Evolutionary conservation across 225 moss, liverwort and hornwort species (phyloP).

Genomic region (Pleurozium schreberi): DNA sequence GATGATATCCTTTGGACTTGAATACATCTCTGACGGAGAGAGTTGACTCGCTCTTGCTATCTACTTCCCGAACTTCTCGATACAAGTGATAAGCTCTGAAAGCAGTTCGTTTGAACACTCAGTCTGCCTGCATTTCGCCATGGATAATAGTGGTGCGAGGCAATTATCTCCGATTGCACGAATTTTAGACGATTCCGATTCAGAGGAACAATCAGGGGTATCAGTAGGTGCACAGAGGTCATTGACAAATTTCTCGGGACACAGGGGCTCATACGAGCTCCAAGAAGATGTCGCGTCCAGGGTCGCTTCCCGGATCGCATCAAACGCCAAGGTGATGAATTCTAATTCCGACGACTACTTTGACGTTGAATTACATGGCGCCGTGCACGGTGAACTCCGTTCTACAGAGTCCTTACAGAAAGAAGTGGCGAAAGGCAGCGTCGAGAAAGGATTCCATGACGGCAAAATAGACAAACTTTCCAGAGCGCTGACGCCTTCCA

Average conservation of each 20-base stretch:
- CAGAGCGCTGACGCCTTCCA: background rate
- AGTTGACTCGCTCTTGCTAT: background rate
- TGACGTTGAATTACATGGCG: conserved; percentile 3
- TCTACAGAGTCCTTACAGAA: background rate
- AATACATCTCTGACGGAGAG: background rate
- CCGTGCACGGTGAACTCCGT: background rate
- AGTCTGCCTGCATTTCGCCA: background rate
- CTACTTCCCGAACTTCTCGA: background rate
- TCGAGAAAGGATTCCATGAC: background rate
- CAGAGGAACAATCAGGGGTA: background rate
- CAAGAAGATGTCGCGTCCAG: background rate
- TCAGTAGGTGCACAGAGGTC: background rate
- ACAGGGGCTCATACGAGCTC: background rate
- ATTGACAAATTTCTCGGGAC: background rate
- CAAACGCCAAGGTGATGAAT: background rate
- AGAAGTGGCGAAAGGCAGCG: background rate
- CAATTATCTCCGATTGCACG: background rate
- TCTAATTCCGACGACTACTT: background rate
- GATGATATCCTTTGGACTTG: background rate
- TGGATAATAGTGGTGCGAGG: conserved; percentile 2
- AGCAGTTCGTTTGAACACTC: background rate
- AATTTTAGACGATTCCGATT: background rate
- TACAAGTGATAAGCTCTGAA: background rate
- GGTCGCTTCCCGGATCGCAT: background rate
- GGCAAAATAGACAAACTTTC: background rate